Evolutionary conservation across 768 basidiomycete genomes (phyloP), one percentile per base, ranked within the genome.

Genomic region (Dioszegia hungarica): DNA sequence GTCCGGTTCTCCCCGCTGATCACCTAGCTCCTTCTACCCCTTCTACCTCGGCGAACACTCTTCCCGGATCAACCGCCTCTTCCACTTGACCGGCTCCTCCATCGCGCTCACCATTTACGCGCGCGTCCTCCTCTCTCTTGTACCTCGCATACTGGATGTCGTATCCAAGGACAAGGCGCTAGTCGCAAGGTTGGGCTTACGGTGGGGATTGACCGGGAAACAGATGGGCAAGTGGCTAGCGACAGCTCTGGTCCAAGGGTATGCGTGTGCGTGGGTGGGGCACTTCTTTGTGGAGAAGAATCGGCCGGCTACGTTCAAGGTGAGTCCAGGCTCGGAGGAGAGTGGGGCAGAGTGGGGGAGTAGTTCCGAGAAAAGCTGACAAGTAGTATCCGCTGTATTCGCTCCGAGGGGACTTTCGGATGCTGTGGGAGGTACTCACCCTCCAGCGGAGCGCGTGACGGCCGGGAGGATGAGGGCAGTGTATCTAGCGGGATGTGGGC

Each of bases 41-140:
- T 70, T 70, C 53, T 70, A 70, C 43, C 60, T 70, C 1, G 68
- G 68, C n/a, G 68, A 70, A 56, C 68, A 70, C 29, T 61, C 63
- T 5, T 51, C 31, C 22, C 63, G 58, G 1, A 44, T 61, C 25
- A 67, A 61, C 28, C 43, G 68, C 2, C 46, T 59, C 31, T 37
- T 70, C 5, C 68, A 70, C 51, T 56, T 70, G 27, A 54, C 57
- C 41, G 68, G 68, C 14, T 67, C 68, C 3, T 48, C 54, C 22
- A 50, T 62, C 40, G 61, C 63, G 1, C 34, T 65, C 15, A 40
- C 40, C 8, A 50, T 56, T 17, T 57, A 55, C 49, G 58, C 59
- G 10, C 56, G 68, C 9, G 52, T 61, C 15, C 34, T 49, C 11
- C 50, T 61, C 20, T 45, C 63, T 22, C 56, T 64, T 6, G 29